Conservation (phyloP, 2,329 filamentous ascomycete genomes). For the Colletotrichum truncatum region DNA sequence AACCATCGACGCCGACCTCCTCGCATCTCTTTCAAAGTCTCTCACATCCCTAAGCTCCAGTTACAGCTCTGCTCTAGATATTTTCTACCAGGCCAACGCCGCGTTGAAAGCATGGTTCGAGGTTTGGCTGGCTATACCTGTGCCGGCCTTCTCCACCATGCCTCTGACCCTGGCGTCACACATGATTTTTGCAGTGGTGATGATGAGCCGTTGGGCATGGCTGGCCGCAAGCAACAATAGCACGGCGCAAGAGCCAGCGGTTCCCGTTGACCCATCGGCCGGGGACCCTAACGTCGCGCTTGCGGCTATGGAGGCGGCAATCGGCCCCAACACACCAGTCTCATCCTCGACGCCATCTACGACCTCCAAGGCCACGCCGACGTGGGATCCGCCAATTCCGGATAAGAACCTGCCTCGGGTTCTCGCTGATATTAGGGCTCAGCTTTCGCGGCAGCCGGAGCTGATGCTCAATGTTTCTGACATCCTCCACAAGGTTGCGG, state of each 20-base stretch:
- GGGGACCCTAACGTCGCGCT: background rate
- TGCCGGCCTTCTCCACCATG: constrained; percentile 52
- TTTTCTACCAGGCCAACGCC: constrained; percentile 57
- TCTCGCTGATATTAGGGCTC: constrained; percentile 49
- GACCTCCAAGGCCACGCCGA: background rate
- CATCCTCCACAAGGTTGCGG: constrained; percentile 51
- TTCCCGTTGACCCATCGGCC: background rate
- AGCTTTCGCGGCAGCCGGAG: constrained; percentile 53
- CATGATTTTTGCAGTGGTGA: constrained; percentile 59
- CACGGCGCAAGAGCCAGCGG: background rate
- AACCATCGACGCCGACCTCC: constrained; percentile 47
- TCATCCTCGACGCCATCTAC: background rate
- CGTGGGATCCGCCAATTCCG: background rate
- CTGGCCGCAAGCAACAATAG: constrained; percentile 41
- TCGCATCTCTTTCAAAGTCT: constrained; percentile 54
- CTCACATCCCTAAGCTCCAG: constrained; percentile 47
- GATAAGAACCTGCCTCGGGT: constrained; percentile 45
- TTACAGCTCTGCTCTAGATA: constrained; percentile 54
- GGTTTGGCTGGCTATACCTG: constrained; percentile 54
- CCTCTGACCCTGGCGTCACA: constrained; percentile 56
- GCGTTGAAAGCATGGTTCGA: constrained; percentile 60
- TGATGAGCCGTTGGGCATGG: constrained; percentile 61
- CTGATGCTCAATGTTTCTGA: constrained; percentile 54
- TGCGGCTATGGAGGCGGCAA: constrained; percentile 17
- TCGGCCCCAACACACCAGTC: background rate